Conservation (phyloP, 495 filamentous ascomycete species). For the Neurospora sp. region DNA sequence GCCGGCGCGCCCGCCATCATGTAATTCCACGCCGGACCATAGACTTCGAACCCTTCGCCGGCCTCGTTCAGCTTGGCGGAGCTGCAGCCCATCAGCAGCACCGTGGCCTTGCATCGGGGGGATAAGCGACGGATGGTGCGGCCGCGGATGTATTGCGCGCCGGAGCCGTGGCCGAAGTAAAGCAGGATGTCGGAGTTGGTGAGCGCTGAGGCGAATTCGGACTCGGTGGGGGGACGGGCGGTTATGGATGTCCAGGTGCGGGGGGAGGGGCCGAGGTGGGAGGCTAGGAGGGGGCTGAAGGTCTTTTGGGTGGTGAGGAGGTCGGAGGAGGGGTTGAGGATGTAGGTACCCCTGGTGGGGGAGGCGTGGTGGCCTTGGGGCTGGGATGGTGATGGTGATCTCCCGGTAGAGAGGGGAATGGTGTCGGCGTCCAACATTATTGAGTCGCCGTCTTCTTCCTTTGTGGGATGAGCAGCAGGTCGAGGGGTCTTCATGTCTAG, state of each 20-base stretch:
- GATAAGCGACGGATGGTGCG: slow-evolving; percentile 69
- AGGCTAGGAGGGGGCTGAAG: slow-evolving; percentile 52
- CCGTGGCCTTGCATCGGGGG: slow-evolving; percentile 48
- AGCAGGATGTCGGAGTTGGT: slow-evolving; percentile 57
- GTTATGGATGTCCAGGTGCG: slow-evolving; percentile 55
- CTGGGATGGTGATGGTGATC: not conserved
- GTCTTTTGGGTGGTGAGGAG: slow-evolving; percentile 62
- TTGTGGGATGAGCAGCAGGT: not conserved
- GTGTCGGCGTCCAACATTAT: not conserved
- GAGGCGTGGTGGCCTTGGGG: slow-evolving; percentile 45
- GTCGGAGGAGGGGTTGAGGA: slow-evolving; percentile 79
- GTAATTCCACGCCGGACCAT: slow-evolving; percentile 84
- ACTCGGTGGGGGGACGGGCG: slow-evolving; percentile 59
- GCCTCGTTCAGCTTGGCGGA: slow-evolving; percentile 67
- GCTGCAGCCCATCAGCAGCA: slow-evolving; percentile 88
- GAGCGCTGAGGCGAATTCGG: slow-evolving; percentile 58
- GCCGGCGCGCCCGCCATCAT: slow-evolving; percentile 76
- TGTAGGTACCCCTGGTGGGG: slow-evolving; percentile 56
- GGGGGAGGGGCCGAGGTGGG: slow-evolving; percentile 46
- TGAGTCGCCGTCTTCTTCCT: not conserved
- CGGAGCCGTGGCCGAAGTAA: slow-evolving; percentile 94
- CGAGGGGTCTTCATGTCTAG: slow-evolving; percentile 19
- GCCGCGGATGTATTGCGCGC: slow-evolving; percentile 84
- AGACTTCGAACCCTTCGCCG: slow-evolving; percentile 72
- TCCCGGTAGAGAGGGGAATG: not conserved